A percentile compares a stretch with the other conserved stretches of the same genome.
phyloP scores from a whole-genome alignment of 345 rosid species.

The Gossypium australe region DNA sequence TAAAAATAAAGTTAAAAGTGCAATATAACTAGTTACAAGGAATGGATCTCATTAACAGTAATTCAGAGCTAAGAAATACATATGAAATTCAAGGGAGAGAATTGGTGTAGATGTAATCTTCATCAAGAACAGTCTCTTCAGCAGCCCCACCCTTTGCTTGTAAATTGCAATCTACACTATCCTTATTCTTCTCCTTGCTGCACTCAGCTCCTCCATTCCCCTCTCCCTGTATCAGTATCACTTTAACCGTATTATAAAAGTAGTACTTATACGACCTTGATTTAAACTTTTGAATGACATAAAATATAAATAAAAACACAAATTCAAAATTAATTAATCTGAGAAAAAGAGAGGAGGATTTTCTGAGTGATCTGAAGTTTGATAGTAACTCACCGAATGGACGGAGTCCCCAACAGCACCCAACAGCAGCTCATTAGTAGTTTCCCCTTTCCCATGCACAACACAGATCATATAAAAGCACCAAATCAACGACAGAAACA shows the following conservation, averaged over 20 bases:
- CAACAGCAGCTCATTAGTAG: neutral
- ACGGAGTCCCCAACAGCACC: constrained; percentile 5
- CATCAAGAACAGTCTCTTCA: constrained; percentile 14
- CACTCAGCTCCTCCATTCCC: constrained; percentile 2
- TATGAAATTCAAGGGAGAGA: constrained; percentile 5
- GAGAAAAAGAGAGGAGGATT: neutral
- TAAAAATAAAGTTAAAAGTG: neutral
- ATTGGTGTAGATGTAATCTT: constrained; percentile 27
- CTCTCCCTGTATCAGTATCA: neutral
- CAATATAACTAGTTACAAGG: neutral
- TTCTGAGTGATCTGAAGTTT: neutral
- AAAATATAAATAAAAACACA: too few species aligned
- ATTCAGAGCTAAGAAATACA: neutral
- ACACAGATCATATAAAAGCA: constrained; percentile 1
- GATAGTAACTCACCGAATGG: constrained; percentile 1
- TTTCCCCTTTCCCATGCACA: constrained; percentile 6
- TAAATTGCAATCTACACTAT: constrained; percentile 12
- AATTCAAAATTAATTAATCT: too few species aligned
- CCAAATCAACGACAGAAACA: neutral
- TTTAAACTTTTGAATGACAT: too few species aligned
- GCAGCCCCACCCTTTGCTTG: constrained; percentile 15
- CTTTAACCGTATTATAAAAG: neutral
- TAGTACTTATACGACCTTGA: neutral
- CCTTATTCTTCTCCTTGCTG: neutral
- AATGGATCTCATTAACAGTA: neutral